Evolutionary conservation across 23 red algal species (phyloP).

Genomic region (Gracilariopsis chorda): DNA sequence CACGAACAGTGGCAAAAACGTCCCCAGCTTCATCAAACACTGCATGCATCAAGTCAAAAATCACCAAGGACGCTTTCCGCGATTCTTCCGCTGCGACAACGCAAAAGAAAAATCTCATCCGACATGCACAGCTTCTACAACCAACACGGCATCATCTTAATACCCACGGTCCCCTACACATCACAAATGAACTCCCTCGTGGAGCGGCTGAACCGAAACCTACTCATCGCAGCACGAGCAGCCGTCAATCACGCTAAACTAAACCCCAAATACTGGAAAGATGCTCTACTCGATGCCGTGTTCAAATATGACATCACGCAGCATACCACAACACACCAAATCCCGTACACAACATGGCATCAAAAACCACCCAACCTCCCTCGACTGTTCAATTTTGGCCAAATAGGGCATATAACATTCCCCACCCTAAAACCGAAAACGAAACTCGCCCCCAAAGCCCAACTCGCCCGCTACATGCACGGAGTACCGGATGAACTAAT

Average conservation of each 20-base stretch:
- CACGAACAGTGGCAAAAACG: not conserved
- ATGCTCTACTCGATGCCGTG: no score
- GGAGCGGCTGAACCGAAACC: not conserved
- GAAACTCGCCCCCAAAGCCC: no score
- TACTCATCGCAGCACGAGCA: not conserved
- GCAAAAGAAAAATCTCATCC: not conserved
- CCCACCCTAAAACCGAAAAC: no score
- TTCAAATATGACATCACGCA: not conserved
- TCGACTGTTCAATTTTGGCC: not conserved
- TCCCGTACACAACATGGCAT: not conserved
- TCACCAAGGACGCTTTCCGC: not conserved
- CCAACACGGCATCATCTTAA: not conserved
- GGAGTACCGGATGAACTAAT: no score
- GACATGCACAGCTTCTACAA: not conserved
- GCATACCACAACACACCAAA: not conserved
- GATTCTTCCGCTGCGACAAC: not conserved
- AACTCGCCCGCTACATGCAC: no score
- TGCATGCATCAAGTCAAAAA: not conserved
- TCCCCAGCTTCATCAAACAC: not conserved
- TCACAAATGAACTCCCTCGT: not conserved
- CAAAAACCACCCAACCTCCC: not conserved
- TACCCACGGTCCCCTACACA: no score
- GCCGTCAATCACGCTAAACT: not conserved
- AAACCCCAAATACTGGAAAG: not conserved
- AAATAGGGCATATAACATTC: no score